Percentiles rank a stretch among this genome's conserved stretches.
phyloP scores from a whole-genome alignment of 257 asterid species.

The Petunia secreta region DNA sequence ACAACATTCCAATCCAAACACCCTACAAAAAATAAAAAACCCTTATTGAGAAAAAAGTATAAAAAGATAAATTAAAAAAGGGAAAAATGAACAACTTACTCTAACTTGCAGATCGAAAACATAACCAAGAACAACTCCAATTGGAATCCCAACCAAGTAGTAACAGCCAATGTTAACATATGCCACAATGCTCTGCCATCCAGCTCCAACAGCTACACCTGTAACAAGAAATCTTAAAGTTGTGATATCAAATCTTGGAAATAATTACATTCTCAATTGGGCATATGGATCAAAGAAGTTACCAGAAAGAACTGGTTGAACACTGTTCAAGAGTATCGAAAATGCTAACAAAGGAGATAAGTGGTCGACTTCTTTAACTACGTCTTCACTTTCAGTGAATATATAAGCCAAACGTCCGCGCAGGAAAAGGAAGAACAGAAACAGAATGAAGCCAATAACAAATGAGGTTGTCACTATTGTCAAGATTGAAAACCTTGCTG shows the following conservation, averaged over 20 bases:
- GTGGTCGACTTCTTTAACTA: conserved; percentile 52
- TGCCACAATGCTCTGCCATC: conserved; percentile 56
- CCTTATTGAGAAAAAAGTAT: neutral
- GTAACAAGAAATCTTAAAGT: neutral
- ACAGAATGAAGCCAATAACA: conserved; percentile 46
- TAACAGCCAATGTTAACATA: conserved; percentile 43
- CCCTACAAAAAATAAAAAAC: conserved; percentile 43
- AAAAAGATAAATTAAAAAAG: too few relatives aligned
- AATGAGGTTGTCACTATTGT: conserved; percentile 52
- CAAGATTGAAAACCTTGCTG: conserved; percentile 56
- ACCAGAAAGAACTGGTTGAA: conserved; percentile 36
- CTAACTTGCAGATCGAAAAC: conserved; percentile 39
- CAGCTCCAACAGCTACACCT: conserved; percentile 70
- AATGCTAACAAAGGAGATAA: conserved; percentile 70
- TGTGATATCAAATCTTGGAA: neutral
- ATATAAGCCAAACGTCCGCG: conserved; percentile 58
- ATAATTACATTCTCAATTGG: neutral
- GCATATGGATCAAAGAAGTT: neutral
- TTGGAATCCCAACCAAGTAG: conserved; percentile 50
- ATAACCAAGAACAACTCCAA: conserved; percentile 53
- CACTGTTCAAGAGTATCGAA: conserved; percentile 63
- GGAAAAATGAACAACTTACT: conserved; percentile 33
- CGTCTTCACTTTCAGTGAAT: conserved; percentile 51
- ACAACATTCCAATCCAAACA: conserved; percentile 73
- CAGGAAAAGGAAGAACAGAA: conserved; percentile 53